Evolutionary conservation across 305 asterid genomes (phyloP), one percentile per base, ranked within the genome.

Genomic region (Solanum hybrid): DNA sequence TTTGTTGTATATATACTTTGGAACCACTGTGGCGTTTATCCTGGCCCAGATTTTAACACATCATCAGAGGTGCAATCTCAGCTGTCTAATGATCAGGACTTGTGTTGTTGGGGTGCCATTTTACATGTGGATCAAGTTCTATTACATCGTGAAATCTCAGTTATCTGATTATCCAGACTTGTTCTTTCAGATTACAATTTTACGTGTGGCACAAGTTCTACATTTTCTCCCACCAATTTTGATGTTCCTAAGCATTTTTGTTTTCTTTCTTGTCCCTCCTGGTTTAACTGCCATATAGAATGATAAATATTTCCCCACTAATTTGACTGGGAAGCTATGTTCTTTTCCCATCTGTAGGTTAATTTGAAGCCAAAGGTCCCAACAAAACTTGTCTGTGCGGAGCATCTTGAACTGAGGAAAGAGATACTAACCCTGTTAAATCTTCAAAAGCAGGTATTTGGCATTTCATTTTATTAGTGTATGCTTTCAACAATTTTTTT

Each of bases 281-380:
- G 20, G 75, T 51, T 51, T 31, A 51, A 51, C 40, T 51, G 69
- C 61, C 29, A 2, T 51, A 84, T 29, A 31, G 20, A 29, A 20
- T 51, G 40, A 20, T 51, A 31, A 16, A 51, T 51, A 84, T 29
- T 18, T 31, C 22, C 42, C 12, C 42, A 57, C 87, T 84, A 82
- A 82, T 28, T 71, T 79, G 33, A 89, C 87, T 20, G 39, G 14
- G 73, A 86, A 31, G 5, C 71, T 20, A 13, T 28, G 42, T 5
- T 71, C 33, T 10, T 51, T 34, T 89, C 88, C 74, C 74, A 90
- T 89, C 84, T 51, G 77, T 95, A 97, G 99, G 98, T 97, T 89
- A 96, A 96, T 93, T 95, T 97, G 93, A 97, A 97, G 92, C 99
- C 99, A 29, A 97, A 94, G 92, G 99, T 97, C 90, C 99, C 99